Conservation (phyloP, 2,329 filamentous ascomycete species). For the Rosellinia necatrix region DNA sequence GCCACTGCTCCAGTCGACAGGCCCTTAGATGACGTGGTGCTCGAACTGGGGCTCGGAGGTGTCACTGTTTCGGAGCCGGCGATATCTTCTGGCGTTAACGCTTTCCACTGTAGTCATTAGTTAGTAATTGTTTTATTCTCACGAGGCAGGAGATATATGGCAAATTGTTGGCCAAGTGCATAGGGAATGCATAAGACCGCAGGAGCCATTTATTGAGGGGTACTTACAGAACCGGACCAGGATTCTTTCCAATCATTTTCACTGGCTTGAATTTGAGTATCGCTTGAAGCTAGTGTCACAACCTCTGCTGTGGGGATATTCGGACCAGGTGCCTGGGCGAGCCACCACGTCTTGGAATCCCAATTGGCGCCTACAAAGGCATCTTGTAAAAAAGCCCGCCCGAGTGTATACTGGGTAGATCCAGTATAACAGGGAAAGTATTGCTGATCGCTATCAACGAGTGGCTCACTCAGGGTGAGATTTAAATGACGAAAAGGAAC, state of each 20-base stretch:
- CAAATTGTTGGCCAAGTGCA: neutral
- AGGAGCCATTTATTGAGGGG: neutral
- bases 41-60: conserved; percentile 8
- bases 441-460: conserved; percentile 40
- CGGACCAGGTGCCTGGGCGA: conserved; percentile 49
- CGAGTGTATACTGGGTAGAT: conserved; percentile 41
- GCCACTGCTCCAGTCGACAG: conserved; percentile 41
- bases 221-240: conserved; percentile 36
- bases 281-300: conserved; percentile 27
- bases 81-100: conserved; percentile 31
- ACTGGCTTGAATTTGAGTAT: conserved; percentile 33
- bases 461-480: conserved; percentile 46
- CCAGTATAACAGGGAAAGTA: conserved; percentile 51
- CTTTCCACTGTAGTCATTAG: conserved; percentile 33
- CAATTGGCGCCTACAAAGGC: conserved; percentile 51
- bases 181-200: neutral
- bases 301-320: conserved; percentile 34
- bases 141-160: neutral
- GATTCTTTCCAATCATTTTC: conserved; percentile 42
- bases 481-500: conserved; percentile 48
- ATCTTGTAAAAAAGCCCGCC: conserved; percentile 52
- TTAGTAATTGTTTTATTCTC: conserved; percentile 2
- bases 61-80: conserved; percentile 18
- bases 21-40: conserved; percentile 13
- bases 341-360: conserved; percentile 42